These are phyloP conservation scores for Ceratocystis harringtonii DNA, from an alignment of 2,329 filamentous ascomycete genomes.

Conservation along the genomic window DNA sequence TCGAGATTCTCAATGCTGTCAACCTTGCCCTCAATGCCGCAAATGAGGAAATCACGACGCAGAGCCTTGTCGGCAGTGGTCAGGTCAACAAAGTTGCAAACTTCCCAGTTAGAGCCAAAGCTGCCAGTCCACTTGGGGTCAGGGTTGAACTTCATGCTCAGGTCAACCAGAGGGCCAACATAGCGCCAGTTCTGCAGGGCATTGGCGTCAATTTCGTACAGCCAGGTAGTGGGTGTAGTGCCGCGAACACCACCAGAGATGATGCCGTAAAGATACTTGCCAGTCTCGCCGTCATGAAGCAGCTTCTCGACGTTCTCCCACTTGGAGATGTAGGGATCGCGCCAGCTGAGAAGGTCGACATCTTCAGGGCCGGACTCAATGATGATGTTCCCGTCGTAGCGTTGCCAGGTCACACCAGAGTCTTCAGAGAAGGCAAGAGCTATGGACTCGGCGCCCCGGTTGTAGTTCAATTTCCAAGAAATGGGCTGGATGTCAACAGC, in stretches of 20 bases:
- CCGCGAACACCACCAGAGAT: conserved; percentile 24
- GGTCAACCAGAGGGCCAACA: conserved; percentile 15
- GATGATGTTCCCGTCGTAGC: conserved; percentile 20
- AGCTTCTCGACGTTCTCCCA: conserved; percentile 19
- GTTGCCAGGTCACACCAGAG: conserved; percentile 20
- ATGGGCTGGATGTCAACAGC: conserved; percentile 31
- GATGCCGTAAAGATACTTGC: conserved; percentile 27
- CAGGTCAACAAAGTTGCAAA: conserved; percentile 14
- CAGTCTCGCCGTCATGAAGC: conserved; percentile 15
- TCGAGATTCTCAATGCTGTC: background rate
- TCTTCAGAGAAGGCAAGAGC: conserved; percentile 30
- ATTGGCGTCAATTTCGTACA: conserved; percentile 19
- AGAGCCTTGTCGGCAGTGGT: conserved; percentile 4
- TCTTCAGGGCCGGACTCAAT: conserved; percentile 18
- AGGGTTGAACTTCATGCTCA: conserved; percentile 10
- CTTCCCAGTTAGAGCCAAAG: conserved; percentile 14
- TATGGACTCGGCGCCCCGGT: conserved; percentile 32
- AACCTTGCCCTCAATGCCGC: conserved; percentile 12
- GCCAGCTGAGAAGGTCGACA: conserved; percentile 20
- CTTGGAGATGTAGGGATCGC: conserved; percentile 21
- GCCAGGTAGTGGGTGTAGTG: conserved; percentile 19
- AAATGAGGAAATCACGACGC: conserved; percentile 10
- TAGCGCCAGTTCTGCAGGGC: conserved; percentile 19
- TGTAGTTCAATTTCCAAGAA: conserved; percentile 32
- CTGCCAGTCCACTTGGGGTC: conserved; percentile 13